Evolutionary conservation across 2,329 filamentous ascomycete genomes (phyloP).

Genomic region (Epichloe sp.): DNA sequence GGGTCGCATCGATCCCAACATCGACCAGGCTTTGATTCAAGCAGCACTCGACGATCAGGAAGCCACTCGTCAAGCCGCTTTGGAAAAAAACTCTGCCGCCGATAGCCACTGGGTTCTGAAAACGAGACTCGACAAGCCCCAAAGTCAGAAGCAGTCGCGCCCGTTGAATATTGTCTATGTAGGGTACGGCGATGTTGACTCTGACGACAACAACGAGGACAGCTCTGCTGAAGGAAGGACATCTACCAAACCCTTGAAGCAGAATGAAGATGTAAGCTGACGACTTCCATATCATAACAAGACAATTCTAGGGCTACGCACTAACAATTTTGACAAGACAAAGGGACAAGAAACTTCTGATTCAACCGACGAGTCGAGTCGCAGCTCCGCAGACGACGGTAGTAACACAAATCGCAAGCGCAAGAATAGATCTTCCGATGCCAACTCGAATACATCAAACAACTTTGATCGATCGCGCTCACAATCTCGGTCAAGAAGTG

Average conservation of each 20-base stretch:
- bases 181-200: constrained; percentile 38
- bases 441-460: constrained; percentile 9
- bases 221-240: constrained; percentile 21
- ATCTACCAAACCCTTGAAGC: constrained; percentile 20
- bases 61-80: constrained; percentile 44
- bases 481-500: constrained; percentile 17
- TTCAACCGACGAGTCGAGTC: constrained; percentile 13
- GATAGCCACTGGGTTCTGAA: constrained; percentile 69
- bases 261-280: constrained; percentile 13
- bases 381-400: constrained; percentile 10
- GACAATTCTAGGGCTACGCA: too few relatives aligned
- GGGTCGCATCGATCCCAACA: constrained; percentile 21
- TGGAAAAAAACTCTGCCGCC: constrained; percentile 50
- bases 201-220: constrained; percentile 23
- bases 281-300: neutral
- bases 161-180: constrained; percentile 47
- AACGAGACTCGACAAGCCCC: constrained; percentile 20
- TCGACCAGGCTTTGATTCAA: constrained; percentile 47
- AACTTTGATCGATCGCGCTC: constrained; percentile 19
- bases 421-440: constrained; percentile 16
- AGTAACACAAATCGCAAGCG: constrained; percentile 12
- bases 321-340: neutral
- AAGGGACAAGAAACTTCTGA: constrained; percentile 9
- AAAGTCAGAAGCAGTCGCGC: constrained; percentile 18
- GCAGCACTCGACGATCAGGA: constrained; percentile 55